Base-by-base conservation (phyloP, 371 early-diverging fungal genomes). In the Mucor circinelloides region DNA sequence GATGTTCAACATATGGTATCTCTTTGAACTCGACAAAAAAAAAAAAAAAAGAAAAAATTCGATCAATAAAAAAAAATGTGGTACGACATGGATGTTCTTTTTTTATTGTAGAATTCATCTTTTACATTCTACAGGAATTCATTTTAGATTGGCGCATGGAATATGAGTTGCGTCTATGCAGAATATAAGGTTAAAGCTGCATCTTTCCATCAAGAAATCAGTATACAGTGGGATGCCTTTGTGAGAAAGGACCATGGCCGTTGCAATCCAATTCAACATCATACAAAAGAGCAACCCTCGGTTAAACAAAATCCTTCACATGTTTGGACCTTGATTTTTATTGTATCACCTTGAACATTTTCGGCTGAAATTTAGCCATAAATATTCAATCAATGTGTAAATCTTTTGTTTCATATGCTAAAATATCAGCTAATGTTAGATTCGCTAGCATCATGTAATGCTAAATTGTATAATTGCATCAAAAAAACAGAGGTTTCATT, bases 261-360 rank as follows among this genome's bases (percentile, higher is more conserved):
- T 38, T 38, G 15, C 38, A 46, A 46, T 21, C 8, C 21, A 8
- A 6, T 21, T 19, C 0, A 7, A 9, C n/a, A 40, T 40, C 17
- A 36, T 36, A 36, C 13, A 19, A 44, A 44, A 44, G 7, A 44
- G 19, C 21, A n/a, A 46, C 8, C 46, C 21, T 21, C 46, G 46
- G 46, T 46, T 46, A 46, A 46, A 46, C 21, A 46, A 21, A 21
- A 46, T 40, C 40, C 46, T 46, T 46, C 56, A 56, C 19, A 30
- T 56, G 56, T 10, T n/a, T 56, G 56, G 56, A 27, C 15, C 30
- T 56, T 30, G 32, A 56, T 56, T 56, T 56, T 56, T 21, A 46
- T 46, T 46, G 46, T 46, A 46, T 21, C 46, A 46, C 46, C 23
- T 46, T 21, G n/a, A 21, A 8, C 21, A 46, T n/a, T 8, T 46